Evolutionary conservation across 73 alveolate genomes (phyloP).

Genomic region (Paramecium primaurelia): DNA sequence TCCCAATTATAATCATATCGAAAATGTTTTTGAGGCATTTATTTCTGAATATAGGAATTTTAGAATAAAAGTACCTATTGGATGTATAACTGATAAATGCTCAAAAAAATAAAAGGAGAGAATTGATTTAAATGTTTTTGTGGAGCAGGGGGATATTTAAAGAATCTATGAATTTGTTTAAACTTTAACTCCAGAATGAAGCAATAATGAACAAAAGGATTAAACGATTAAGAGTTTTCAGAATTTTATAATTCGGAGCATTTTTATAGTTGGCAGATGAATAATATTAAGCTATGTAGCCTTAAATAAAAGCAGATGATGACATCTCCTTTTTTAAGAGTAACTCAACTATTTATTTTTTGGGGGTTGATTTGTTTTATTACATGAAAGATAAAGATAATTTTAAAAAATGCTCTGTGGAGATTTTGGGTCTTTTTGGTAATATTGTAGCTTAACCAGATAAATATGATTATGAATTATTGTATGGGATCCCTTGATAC

Average conservation of each 20-base stretch:
- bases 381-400: not conserved
- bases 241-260: not conserved
- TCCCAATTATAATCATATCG: not conserved
- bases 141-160: conserved; percentile 52
- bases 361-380: not conserved
- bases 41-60: not conserved
- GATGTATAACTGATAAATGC: conserved; percentile 15
- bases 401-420: not conserved
- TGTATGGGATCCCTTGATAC: conserved; percentile 95
- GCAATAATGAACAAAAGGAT: not conserved
- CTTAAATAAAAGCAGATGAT: not conserved
- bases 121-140: not conserved
- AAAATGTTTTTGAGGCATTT: not conserved
- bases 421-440: not conserved
- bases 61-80: not conserved
- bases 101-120: not conserved
- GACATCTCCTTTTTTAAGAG: conserved; percentile 27
- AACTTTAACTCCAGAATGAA: not conserved
- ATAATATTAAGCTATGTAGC: not conserved
- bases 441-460: not conserved
- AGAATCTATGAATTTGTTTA: conserved; percentile 34
- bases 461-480: conserved; percentile 78
- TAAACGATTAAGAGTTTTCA: not conserved
- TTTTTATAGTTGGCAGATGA: not conserved
- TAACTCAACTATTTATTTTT: not conserved